Evolutionary conservation across 257 asterid genomes (phyloP).

Genomic region (Nicotiana obtusifolia): DNA sequence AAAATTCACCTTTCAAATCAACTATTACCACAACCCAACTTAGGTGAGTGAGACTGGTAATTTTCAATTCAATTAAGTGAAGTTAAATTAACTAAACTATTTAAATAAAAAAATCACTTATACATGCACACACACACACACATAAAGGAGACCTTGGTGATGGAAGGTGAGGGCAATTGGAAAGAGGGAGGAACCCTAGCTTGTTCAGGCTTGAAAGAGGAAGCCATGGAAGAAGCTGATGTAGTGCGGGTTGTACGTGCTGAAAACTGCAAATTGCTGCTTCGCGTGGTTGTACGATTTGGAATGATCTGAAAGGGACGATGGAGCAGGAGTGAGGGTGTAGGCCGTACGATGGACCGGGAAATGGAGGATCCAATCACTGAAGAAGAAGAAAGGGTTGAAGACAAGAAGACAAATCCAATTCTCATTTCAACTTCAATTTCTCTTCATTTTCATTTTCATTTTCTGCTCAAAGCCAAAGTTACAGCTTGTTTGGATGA

Average conservation of each 20-base stretch:
- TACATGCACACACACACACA: not conserved
- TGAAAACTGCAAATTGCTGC: not conserved
- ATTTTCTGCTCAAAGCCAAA: not conserved
- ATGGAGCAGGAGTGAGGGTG: slow-evolving; percentile 22
- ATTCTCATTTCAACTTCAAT: slow-evolving; percentile 20
- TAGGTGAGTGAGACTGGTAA: not conserved
- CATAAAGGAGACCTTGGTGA: slow-evolving; percentile 39
- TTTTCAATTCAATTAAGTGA: not conserved
- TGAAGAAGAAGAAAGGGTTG: slow-evolving; percentile 12
- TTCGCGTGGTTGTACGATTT: slow-evolving; percentile 10
- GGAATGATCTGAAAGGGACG: slow-evolving; percentile 18
- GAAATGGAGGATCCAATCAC: slow-evolving; percentile 27
- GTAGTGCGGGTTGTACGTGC: slow-evolving; percentile 23
- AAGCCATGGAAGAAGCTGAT: slow-evolving; percentile 54
- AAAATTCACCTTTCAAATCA: not conserved
- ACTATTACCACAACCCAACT: not conserved
- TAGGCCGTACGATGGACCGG: slow-evolving; percentile 24
- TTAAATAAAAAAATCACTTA: too few species aligned
- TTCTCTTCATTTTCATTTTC: not conserved
- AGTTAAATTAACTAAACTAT: not conserved
- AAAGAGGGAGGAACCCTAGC: slow-evolving; percentile 73
- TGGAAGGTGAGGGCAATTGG: slow-evolving; percentile 48
- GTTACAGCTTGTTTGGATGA: not conserved
- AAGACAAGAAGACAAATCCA: slow-evolving; percentile 12
- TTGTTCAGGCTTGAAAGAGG: slow-evolving; percentile 53